Evolutionary conservation across 805 yeast genomes (phyloP).

Genomic region (Myxozyma nipponensis): DNA sequence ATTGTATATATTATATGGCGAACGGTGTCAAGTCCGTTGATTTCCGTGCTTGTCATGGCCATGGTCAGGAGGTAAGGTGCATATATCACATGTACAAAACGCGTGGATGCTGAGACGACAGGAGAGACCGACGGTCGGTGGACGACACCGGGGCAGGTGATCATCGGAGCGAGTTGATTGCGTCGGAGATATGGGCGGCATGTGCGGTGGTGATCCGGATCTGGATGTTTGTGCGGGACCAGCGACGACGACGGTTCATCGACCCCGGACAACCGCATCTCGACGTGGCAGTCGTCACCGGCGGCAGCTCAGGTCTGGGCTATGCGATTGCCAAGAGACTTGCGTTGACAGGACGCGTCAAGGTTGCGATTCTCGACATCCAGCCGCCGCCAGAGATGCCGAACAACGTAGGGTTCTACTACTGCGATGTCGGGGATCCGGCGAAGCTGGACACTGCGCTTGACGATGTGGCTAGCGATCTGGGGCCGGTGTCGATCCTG

Average conservation of each 20-base stretch:
- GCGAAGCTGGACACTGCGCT: constrained; percentile 45
- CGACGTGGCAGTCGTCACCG: constrained; percentile 74
- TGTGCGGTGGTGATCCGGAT: constrained; percentile 10
- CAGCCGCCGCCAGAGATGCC: background rate
- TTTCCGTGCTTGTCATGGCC: no score
- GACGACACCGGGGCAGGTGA: no score
- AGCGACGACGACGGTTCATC: background rate
- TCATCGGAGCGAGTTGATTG: no score
- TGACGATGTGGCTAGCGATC: constrained; percentile 40
- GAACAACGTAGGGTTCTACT: constrained; percentile 40
- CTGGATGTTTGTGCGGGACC: background rate
- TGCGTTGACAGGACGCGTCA: constrained; percentile 40
- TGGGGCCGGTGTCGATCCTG: constrained; percentile 63
- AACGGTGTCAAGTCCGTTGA: no score
- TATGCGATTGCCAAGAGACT: constrained; percentile 52
- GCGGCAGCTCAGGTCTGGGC: constrained; percentile 82
- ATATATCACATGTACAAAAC: no score
- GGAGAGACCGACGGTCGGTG: no score
- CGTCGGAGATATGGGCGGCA: constrained; percentile 14
- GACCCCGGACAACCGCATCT: constrained; percentile 22
- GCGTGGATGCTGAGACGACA: no score
- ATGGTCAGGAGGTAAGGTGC: no score
- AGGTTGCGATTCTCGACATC: constrained; percentile 66
- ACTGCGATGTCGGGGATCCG: constrained; percentile 66
- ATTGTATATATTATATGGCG: no score